Evolutionary conservation across 2,329 filamentous ascomycete genomes (phyloP).

Genomic region (Xylariaceae sp.): DNA sequence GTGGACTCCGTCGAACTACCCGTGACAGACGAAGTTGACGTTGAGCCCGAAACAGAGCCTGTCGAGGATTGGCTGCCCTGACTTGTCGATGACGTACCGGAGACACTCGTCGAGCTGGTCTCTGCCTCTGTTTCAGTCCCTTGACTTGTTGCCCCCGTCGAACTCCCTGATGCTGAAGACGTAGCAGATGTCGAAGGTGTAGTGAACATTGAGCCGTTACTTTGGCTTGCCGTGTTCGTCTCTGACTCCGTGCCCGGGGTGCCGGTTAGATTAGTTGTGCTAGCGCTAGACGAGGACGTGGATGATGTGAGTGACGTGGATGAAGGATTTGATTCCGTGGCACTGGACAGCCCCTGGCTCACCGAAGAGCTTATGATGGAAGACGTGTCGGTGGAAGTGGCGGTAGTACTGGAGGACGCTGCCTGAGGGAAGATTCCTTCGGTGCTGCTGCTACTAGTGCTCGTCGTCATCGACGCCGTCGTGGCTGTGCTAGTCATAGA

Average conservation of each 20-base stretch:
- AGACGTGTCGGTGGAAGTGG: constrained; percentile 6
- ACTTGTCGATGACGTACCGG: not conserved
- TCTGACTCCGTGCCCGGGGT: not conserved
- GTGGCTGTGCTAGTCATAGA: constrained; percentile 2
- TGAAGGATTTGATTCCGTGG: constrained; percentile 1
- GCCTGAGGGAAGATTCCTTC: constrained; percentile 1
- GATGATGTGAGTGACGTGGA: constrained; percentile 3
- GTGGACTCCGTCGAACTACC: not conserved
- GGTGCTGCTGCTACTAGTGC: constrained; percentile 16
- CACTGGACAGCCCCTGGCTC: constrained; percentile 1
- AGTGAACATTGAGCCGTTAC: constrained; percentile 5
- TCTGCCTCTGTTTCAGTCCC: constrained; percentile 1
- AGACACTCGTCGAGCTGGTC: constrained; percentile 2
- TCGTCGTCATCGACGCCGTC: constrained; percentile 12
- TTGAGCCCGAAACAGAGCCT: not conserved
- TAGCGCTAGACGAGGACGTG: not conserved
- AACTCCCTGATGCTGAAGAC: constrained; percentile 7
- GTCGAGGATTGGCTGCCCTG: not conserved
- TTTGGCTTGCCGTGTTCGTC: constrained; percentile 2
- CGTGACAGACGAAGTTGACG: not conserved
- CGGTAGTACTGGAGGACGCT: constrained; percentile 1
- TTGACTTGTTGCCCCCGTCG: constrained; percentile 5
- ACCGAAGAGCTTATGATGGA: not conserved
- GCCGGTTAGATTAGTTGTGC: not conserved
- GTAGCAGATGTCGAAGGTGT: not conserved